Evolutionary conservation across 257 asterid genomes (phyloP).

Genomic region (Fraxinus excelsior): DNA sequence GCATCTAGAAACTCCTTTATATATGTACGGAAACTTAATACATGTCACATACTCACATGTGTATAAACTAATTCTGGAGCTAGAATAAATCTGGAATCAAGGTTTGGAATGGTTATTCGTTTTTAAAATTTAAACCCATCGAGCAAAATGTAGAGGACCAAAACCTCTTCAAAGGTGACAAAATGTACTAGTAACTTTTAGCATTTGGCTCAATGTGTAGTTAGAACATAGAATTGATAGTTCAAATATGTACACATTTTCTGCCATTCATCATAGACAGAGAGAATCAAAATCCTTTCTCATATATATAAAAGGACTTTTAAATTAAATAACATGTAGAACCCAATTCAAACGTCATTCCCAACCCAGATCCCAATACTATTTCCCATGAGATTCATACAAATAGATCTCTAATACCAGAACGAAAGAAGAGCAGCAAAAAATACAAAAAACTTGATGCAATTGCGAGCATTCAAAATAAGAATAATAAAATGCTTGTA

Average conservation of each 20-base stretch:
- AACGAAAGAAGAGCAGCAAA: slow-evolving; percentile 1
- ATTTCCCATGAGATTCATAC: too few species aligned
- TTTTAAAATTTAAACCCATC: background rate
- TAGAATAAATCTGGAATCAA: slow-evolving; percentile 15
- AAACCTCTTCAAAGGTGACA: slow-evolving; percentile 7
- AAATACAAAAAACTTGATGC: slow-evolving; percentile 22
- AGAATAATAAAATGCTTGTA: background rate
- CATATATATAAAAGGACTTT: background rate
- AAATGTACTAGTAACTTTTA: background rate
- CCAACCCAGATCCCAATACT: slow-evolving; percentile 31
- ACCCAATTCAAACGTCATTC: background rate
- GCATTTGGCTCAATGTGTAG: background rate
- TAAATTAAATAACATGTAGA: slow-evolving; percentile 11
- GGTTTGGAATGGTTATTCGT: background rate
- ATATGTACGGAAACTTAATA: background rate
- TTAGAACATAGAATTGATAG: background rate
- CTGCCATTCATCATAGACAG: background rate
- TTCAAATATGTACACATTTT: too few species aligned
- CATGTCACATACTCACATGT: background rate
- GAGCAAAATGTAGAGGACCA: background rate
- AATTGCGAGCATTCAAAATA: slow-evolving; percentile 24
- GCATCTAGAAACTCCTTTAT: background rate
- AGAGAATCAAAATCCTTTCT: slow-evolving; percentile 12
- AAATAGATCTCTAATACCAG: too few species aligned
- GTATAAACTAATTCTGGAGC: slow-evolving; percentile 4